These are phyloP conservation scores for Tephrocybe rancida DNA, from an alignment of 768 basidiomycete genomes.

Conservation along the genomic window DNA sequence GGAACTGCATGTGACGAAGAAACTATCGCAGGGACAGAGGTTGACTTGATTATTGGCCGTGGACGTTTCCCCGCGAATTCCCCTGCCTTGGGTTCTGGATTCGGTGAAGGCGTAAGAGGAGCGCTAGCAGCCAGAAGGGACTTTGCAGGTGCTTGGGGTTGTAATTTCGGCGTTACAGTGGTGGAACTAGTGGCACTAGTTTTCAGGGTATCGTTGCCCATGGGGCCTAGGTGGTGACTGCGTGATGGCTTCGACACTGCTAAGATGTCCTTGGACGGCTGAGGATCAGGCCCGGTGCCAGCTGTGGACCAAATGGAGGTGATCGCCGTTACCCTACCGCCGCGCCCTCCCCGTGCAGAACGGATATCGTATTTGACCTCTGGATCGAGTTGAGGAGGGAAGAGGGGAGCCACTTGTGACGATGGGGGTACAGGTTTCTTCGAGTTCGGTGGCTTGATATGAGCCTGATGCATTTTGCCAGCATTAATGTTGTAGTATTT, in stretches of 20 bases:
- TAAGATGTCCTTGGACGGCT: neutral
- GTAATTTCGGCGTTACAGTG: conserved; percentile 2
- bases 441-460: conserved; percentile 4
- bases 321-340: conserved; percentile 74
- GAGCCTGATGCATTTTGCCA: conserved; percentile 12
- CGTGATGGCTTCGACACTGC: conserved; percentile 5
- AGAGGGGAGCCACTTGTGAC: conserved; percentile 28
- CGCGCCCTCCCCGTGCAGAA: conserved; percentile 76
- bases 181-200: neutral
- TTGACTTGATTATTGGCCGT: conserved; percentile 53
- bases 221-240: neutral
- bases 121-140: conserved; percentile 7
- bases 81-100: conserved; percentile 14
- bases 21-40: conserved; percentile 67
- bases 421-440: conserved; percentile 22
- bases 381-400: conserved; percentile 40
- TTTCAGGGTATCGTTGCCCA: neutral
- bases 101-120: conserved; percentile 11
- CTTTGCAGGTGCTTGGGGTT: conserved; percentile 4
- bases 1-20: conserved; percentile 77
- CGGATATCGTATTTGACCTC: conserved; percentile 73
- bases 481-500: conserved; percentile 22
- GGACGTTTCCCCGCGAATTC: conserved; percentile 25
- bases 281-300: conserved; percentile 19
- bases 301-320: conserved; percentile 74